These are phyloP conservation scores for Leccinum longicurvipes DNA, from an alignment of 768 basidiomycete genomes.

Conservation along the genomic window DNA sequence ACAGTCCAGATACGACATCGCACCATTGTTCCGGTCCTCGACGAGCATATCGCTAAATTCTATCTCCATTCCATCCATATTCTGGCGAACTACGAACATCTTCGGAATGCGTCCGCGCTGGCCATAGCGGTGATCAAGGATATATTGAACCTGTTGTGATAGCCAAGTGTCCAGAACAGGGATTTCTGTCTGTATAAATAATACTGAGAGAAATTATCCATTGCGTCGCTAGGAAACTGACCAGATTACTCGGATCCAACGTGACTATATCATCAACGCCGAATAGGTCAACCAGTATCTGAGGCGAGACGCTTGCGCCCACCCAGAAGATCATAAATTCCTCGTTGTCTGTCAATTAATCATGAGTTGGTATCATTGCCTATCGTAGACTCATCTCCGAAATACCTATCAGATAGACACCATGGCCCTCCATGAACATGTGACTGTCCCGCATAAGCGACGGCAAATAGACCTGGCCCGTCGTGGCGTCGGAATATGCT, in stretches of 20 bases:
- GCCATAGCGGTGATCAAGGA: constrained; percentile 64
- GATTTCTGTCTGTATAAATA: constrained; percentile 52
- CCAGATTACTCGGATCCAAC: constrained; percentile 62
- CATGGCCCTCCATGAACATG: constrained; percentile 83
- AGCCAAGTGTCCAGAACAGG: constrained; percentile 71
- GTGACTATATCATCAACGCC: constrained; percentile 75
- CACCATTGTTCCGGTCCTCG: constrained; percentile 97
- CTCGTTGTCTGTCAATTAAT: constrained; percentile 67
- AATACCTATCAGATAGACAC: constrained; percentile 90
- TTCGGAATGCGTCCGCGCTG: constrained; percentile 56
- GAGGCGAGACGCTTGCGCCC: constrained; percentile 76
- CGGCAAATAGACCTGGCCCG: constrained; percentile 64
- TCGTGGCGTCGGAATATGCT: constrained; percentile 61
- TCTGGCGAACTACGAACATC: constrained; percentile 81
- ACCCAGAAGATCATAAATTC: constrained; percentile 89
- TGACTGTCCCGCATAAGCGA: constrained; percentile 79
- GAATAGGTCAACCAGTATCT: constrained; percentile 79
- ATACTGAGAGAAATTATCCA: constrained; percentile 1
- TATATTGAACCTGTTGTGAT: constrained; percentile 82
- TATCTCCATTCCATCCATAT: constrained; percentile 88
- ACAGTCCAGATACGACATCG: constrained; percentile 90
- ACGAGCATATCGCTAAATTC: constrained; percentile 97
- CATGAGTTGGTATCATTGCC: constrained; percentile 12
- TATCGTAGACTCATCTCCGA: constrained; percentile 9
- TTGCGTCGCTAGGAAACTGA: constrained; percentile 32